phyloP scores from a whole-genome alignment of 257 asterid genomes.

The Solanum pennellii region DNA sequence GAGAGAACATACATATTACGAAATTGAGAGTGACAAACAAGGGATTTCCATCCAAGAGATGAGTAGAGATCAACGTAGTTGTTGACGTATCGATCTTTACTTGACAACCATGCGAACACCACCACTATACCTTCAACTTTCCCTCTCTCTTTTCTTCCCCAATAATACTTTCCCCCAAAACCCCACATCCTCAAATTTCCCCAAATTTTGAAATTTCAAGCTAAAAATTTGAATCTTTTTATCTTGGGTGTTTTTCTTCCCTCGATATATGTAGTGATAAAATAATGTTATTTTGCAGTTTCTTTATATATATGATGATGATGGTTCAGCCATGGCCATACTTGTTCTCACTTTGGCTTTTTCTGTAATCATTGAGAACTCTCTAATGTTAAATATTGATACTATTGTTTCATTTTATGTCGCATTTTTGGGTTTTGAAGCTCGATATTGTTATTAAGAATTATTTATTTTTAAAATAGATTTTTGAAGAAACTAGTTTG shows the following conservation, averaged over 20 bases:
- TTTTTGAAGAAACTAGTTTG: accelerated
- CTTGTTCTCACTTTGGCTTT: background rate
- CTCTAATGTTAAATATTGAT: background rate
- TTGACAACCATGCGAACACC: constrained; percentile 84
- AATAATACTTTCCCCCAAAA: constrained; percentile 68
- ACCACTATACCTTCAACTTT: constrained; percentile 79
- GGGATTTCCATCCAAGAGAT: constrained; percentile 82
- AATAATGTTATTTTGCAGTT: background rate
- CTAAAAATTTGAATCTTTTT: background rate
- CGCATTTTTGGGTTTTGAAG: accelerated
- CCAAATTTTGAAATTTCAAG: background rate
- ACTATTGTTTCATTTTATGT: background rate
- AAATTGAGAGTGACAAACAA: constrained; percentile 77
- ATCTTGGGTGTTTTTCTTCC: background rate
- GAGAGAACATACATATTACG: constrained; percentile 53
- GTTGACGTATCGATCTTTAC: constrained; percentile 67
- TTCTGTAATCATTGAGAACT: background rate
- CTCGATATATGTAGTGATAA: background rate
- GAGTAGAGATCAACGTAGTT: constrained; percentile 64
- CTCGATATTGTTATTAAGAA: no score
- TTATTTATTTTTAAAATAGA: no score
- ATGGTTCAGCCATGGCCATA: background rate
- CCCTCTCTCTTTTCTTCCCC: constrained; percentile 72
- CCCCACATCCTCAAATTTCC: constrained; percentile 63
- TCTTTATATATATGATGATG: background rate